Base-by-base conservation (phyloP, 805 yeast species). In the Sugiyamaella boreocaroliniensis region DNA sequence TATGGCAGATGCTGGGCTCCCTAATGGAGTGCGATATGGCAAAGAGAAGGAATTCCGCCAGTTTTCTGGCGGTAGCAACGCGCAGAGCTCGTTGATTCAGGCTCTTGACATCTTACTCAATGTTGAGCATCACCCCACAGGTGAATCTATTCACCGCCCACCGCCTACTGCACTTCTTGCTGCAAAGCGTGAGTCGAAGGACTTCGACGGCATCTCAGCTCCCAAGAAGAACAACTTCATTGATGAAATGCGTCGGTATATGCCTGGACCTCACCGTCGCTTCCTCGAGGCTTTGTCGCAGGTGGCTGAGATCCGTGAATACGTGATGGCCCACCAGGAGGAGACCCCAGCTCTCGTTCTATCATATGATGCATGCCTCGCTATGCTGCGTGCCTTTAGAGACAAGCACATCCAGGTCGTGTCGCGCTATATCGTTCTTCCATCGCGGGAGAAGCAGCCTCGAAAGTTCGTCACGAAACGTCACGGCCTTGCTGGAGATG, bases 331-430 rank as follows among this genome's bases (percentile, higher is more conserved):
- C 2, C 65, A 79, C 50, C 53, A 52, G 22, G 56, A 59, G 0
- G 62, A 68, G 4, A 60, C 78, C 55, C 76, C 83, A 0, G 88
- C 82, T 46, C 71, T 90, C 48, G 74, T 79, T 0, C 71, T 86
- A 14, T 78, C 92, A 6, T 90, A 87, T 66, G 97, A 92, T 68
- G 93, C 93, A 1, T 85, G 95, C 61, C 74, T 90, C 52, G 95
- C 95, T 1, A 86, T 87, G 89, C 73, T 92, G 64, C 85, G 92
- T 63, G 72, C 84, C 52, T 89, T 90, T 71, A 79, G 98, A 68
- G 96, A 89, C 68, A 89, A 86, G 67, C 98, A 90, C 66, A 88
- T 90, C 57, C 96, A 89, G 69, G 83, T 90, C 51, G 97, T 90
- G 14, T 85, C 96, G 8, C 77, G 97, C 57, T 90, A 89, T 62